phyloP scores from a whole-genome alignment of 2,329 filamentous ascomycete genomes.

The Colletotrichum siamense region DNA sequence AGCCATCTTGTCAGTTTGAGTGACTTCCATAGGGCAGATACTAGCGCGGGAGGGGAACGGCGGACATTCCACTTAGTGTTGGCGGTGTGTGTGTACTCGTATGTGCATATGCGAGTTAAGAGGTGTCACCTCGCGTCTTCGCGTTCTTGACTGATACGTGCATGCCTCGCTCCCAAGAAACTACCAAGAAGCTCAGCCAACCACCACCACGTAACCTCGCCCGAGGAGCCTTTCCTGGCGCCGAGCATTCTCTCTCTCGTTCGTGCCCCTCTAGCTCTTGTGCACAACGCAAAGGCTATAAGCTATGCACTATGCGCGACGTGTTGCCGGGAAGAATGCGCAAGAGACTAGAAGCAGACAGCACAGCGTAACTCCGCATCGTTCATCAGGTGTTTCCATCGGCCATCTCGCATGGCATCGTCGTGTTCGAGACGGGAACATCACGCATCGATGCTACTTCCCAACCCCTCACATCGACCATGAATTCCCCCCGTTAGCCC shows the following conservation, averaged over 20 bases:
- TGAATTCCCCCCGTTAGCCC: not conserved
- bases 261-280: not conserved
- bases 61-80: not conserved
- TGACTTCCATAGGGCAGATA: slow-evolving; percentile 2
- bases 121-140: not conserved
- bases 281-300: not conserved
- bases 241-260: not conserved
- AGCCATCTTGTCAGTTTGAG: not conserved
- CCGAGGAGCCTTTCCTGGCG: not conserved
- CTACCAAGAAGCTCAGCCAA: not conserved
- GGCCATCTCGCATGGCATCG: slow-evolving; percentile 12
- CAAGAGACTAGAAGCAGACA: not conserved
- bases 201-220: not conserved
- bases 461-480: not conserved
- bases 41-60: not conserved
- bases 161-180: not conserved
- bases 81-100: not conserved
- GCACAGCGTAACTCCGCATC: not conserved
- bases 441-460: not conserved
- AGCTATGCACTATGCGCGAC: not conserved
- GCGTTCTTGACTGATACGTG: not conserved
- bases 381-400: not conserved
- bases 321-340: not conserved
- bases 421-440: not conserved
- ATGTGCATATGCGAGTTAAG: not conserved